Base-by-base conservation (phyloP, 768 basidiomycete species). In the Astraeus odoratus region DNA sequence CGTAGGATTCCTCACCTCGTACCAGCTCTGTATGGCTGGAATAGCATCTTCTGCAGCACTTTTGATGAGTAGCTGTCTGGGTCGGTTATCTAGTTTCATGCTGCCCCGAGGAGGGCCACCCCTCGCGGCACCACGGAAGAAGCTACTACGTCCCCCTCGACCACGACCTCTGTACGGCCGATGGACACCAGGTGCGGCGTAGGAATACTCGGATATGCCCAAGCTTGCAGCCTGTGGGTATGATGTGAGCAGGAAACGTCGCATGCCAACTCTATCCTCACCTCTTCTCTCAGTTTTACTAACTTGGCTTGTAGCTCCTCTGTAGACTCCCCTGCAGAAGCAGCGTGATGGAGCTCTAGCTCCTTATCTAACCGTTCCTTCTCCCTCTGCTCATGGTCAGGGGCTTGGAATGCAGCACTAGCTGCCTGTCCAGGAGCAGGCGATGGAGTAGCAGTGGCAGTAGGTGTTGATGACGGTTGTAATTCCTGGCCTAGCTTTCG, bases 81-180 rank as follows among this genome's bases (percentile, higher is more conserved):
- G 86, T 15, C 92, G 79, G 57, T 93, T 91, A 63, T 96, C 92
- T 23, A 96, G 76, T 58, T 86, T 86, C 84, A 95, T 86, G 55
- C 81, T 90, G 8, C 72, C 69, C 33, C 83, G 75, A 8, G 80
- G 72, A 37, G 77, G 73, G 3, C 78, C 81, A 46, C 87, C 86
- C 36, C 87, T 78, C 51, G 75, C 70, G 8, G 70, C 72, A 33
- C 74, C 74, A 12, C 85, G 77, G 60, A 73, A 78, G 55, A 74
- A 82, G 37, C 88, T 64, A n/a, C n/a, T n/a, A 0, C 71, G 71
- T 22, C 61, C 65, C 2, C 81, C 85, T 44, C 84, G 70, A 25
- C 71, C 78, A 20, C 82, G 77, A 9, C 82, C 83, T 47, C 88
- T 75, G 38, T 84, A 83, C 22, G 83, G 77, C 8, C 86, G 75